These are phyloP conservation scores for Penicillium sp. DNA, from an alignment of 2,329 filamentous ascomycete species.

Conservation along the genomic window DNA sequence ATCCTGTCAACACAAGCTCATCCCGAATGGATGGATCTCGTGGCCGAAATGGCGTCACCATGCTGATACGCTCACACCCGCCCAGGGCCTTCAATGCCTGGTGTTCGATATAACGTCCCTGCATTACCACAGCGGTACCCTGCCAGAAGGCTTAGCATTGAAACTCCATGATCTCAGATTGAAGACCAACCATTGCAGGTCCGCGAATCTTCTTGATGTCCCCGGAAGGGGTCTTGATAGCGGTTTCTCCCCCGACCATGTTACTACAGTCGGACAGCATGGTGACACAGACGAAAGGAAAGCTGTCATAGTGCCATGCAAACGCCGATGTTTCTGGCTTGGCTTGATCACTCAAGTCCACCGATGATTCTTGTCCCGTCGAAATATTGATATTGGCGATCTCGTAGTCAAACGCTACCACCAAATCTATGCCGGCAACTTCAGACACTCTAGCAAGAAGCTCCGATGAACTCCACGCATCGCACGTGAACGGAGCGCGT, in stretches of 20 bases:
- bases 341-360: not conserved
- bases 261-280: conserved; percentile 52
- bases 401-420: conserved; percentile 59
- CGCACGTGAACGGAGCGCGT: conserved; percentile 63
- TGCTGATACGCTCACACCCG: too few species aligned
- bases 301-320: conserved; percentile 52
- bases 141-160: not conserved
- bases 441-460: conserved; percentile 56
- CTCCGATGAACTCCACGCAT: conserved; percentile 58
- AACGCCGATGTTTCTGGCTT: conserved; percentile 36
- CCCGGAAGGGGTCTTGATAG: not conserved
- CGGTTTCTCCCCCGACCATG: not conserved
- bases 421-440: conserved; percentile 60
- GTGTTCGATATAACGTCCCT: too few species aligned
- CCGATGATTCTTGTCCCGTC: conserved; percentile 26
- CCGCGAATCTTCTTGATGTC: not conserved
- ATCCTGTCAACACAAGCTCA: too few species aligned
- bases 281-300: conserved; percentile 55
- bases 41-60: too few species aligned
- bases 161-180: not conserved
- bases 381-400: conserved; percentile 62
- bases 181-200: not conserved
- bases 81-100: too few species aligned
- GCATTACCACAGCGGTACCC: too few species aligned
- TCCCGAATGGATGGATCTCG: too few species aligned